Percentiles rank a stretch among this genome's conserved stretches.
phyloP scores from a whole-genome alignment of 2,329 filamentous ascomycete species.

The Sporothrix variecibatus region DNA sequence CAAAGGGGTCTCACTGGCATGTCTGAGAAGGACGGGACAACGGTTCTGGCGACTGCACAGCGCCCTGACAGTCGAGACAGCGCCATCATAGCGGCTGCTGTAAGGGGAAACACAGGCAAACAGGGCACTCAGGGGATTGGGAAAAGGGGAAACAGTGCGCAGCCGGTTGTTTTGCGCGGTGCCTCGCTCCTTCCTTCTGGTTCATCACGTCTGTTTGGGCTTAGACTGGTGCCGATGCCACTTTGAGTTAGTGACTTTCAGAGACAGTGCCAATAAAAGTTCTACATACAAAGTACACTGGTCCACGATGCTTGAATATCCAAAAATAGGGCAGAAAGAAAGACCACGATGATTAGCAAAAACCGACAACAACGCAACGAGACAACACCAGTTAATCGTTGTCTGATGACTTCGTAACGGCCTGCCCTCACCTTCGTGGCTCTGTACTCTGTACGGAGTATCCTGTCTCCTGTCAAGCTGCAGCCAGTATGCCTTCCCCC shows the following conservation, averaged over 20 bases:
- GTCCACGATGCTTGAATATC: background rate
- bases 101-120: slow-evolving; percentile 11
- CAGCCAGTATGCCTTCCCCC: background rate
- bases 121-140: background rate
- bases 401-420: background rate
- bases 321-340: background rate
- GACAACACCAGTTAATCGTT: background rate
- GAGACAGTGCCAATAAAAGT: background rate
- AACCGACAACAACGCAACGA: background rate
- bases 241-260: slow-evolving; percentile 8
- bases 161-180: slow-evolving; percentile 6
- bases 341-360: no score
- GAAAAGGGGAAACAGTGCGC: slow-evolving; percentile 20
- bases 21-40: slow-evolving; percentile 18
- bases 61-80: background rate
- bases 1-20: slow-evolving; percentile 19
- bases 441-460: no score
- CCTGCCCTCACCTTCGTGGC: background rate
- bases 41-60: background rate
- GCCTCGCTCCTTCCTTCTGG: slow-evolving; percentile 10
- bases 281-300: background rate
- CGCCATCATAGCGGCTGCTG: background rate
- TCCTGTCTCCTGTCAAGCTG: slow-evolving; percentile 17
- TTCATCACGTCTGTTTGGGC: slow-evolving; percentile 6
- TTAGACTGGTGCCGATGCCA: slow-evolving; percentile 9